Percentiles rank a stretch among this genome's conserved stretches.
phyloP scores from a whole-genome alignment of 441 rosid genomes.

The Erodium trifolium region DNA sequence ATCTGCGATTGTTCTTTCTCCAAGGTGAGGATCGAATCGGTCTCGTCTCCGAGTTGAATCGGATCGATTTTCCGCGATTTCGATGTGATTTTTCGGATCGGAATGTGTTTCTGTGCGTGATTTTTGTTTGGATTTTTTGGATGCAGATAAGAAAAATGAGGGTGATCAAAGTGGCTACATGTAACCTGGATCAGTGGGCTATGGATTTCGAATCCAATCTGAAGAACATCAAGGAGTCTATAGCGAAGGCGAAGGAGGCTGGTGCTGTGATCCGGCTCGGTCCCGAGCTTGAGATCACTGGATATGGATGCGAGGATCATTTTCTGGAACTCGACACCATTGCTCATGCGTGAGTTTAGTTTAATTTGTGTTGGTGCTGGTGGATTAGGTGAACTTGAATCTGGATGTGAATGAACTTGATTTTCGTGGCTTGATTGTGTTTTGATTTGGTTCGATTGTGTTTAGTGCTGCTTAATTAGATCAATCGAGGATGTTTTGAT shows the following conservation, averaged over 20 bases:
- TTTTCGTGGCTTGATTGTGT: no score
- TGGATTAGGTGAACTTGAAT: no score
- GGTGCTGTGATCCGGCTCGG: constrained; percentile 85
- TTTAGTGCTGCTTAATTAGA: no score
- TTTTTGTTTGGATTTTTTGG: not conserved
- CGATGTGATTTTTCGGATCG: not conserved
- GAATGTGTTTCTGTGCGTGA: not conserved
- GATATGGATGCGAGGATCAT: constrained; percentile 98
- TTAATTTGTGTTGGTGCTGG: no score
- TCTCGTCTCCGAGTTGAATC: not conserved
- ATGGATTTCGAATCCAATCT: constrained; percentile 79
- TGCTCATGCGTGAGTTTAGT: constrained; percentile 46
- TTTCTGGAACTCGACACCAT: constrained; percentile 86
- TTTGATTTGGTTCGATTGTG: no score
- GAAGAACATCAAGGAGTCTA: constrained; percentile 72
- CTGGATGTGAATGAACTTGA: no score
- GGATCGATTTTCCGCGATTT: not conserved
- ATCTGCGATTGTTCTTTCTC: not conserved
- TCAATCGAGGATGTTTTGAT: no score
- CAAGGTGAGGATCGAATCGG: not conserved
- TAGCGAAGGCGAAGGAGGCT: constrained; percentile 45
- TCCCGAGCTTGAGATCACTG: constrained; percentile 92
- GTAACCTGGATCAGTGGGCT: constrained; percentile 92
- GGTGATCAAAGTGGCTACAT: constrained; percentile 69
- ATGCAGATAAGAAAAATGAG: constrained; percentile 43